phyloP scores from a whole-genome alignment of 2,329 filamentous ascomycete species.

The Calonectria hongkongensis region DNA sequence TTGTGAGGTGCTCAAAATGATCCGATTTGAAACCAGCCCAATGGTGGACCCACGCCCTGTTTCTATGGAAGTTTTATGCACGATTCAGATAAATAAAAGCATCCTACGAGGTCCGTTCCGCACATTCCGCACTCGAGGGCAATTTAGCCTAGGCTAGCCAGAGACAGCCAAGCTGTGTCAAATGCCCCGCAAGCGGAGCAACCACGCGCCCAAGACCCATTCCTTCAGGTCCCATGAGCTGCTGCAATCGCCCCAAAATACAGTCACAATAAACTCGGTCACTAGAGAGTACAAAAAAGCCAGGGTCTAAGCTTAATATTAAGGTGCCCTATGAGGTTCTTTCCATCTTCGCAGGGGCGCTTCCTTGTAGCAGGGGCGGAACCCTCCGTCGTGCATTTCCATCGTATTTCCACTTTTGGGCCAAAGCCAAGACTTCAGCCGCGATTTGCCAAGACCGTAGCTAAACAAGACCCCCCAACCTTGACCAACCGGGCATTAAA shows the following conservation, averaged over 20 bases:
- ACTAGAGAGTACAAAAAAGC: background rate
- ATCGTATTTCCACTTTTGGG: constrained; percentile 1
- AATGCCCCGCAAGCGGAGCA: constrained; percentile 16
- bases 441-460: constrained; percentile 26
- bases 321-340: constrained; percentile 5
- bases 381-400: background rate
- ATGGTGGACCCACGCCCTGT: background rate
- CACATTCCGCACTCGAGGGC: constrained; percentile 7
- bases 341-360: background rate
- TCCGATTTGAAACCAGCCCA: background rate
- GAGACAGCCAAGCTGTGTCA: background rate
- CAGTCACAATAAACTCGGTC: constrained; percentile 7
- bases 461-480: background rate
- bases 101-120: background rate
- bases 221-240: background rate
- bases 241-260: background rate
- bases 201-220: background rate
- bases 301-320: background rate
- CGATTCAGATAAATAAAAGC: background rate
- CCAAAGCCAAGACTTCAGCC: constrained; percentile 27
- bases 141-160: constrained; percentile 20
- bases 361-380: background rate
- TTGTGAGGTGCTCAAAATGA: background rate
- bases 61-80: background rate
- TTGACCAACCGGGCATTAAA: background rate